Percentiles rank a stretch among this genome's conserved stretches.
Conservation (phyloP, 78 protist genomes). For the Dictyostelium capitatum region DNA sequence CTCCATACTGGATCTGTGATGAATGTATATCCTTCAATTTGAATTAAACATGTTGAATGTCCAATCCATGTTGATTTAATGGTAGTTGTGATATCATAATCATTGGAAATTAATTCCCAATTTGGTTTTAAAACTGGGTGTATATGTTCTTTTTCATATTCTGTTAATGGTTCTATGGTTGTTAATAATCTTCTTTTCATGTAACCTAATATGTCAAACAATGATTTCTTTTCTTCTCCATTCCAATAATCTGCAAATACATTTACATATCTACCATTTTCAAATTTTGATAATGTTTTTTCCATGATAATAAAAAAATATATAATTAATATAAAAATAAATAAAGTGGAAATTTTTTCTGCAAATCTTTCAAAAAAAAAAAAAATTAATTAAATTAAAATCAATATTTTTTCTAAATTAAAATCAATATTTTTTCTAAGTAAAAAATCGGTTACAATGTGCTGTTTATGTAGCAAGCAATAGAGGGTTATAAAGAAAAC, state of each 20-base stretch:
- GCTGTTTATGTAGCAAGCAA: no score
- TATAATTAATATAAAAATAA: no score
- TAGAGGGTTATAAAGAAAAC: no score
- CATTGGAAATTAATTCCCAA: background rate
- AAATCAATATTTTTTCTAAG: no score
- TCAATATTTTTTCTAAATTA: no score
- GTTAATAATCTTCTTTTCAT: background rate
- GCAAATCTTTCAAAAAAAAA: no score
- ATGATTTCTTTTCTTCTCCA: background rate
- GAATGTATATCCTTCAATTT: conserved; percentile 67
- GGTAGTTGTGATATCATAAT: background rate
- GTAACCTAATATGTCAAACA: conserved; percentile 1
- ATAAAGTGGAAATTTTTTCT: no score
- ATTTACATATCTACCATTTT: conserved; percentile 43
- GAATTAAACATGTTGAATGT: conserved; percentile 68
- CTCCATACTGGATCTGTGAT: conserved; percentile 81
- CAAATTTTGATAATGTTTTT: conserved; percentile 21
- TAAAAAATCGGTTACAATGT: no score
- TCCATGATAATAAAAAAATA: background rate
- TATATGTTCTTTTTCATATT: conserved; percentile 5
- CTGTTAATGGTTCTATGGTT: conserved; percentile 28
- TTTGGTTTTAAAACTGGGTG: conserved; percentile 47
- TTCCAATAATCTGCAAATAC: conserved; percentile 8
- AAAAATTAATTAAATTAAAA: no score
- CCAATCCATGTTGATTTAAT: conserved; percentile 75